Base-by-base conservation (phyloP, 2,329 filamentous ascomycete genomes). In the Penicillium brasilianum region DNA sequence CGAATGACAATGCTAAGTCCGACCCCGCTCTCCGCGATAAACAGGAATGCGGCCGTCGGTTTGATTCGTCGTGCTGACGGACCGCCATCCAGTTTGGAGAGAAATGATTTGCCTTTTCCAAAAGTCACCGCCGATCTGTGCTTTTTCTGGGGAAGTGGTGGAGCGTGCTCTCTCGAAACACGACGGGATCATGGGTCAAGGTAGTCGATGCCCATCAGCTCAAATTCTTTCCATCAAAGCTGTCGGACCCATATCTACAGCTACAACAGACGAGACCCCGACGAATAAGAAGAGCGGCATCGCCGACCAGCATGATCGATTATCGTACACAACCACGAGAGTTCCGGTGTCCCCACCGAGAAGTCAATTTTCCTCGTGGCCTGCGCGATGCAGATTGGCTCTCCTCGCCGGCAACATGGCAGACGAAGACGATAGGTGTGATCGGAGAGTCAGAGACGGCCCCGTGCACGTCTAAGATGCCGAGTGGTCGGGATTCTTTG, bases 301-400 rank as follows among this genome's bases (percentile, higher is more conserved):
- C 30, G 48, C 11, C 28, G 30, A 22, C 5, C 16, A 48, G 16
- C 44, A 48, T 18, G 28, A 11, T 28, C 48, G 28, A 34, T 0
- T 34, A 34, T 20, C 48, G 46, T 50, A 34, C 48, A 3, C 28
- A 20, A 25, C 22, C 43, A 28, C 43, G 20, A 46, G 18, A 50
- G 48, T 50, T 20, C n/a, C 28, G 22, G 13, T 4, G 22, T 22
- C 46, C 25, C 46, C 36, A 20, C 36, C 18, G 18, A 18, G n/a
- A 10, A 28, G 36, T 54, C 36, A 48, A 48, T 48, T 51, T 51
- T 10, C 30, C 30, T 51, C 34, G 49, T 51, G 49, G 30, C 30
- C 20, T 22, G 30, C 28, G 13, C 16, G 28, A 51, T 50, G 32
- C 52, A 53, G 46, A 58, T 58, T 58, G 59, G 55, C 49, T 54